Evolutionary conservation across 805 yeast genomes (phyloP).

Genomic region (Starmerella cellae): DNA sequence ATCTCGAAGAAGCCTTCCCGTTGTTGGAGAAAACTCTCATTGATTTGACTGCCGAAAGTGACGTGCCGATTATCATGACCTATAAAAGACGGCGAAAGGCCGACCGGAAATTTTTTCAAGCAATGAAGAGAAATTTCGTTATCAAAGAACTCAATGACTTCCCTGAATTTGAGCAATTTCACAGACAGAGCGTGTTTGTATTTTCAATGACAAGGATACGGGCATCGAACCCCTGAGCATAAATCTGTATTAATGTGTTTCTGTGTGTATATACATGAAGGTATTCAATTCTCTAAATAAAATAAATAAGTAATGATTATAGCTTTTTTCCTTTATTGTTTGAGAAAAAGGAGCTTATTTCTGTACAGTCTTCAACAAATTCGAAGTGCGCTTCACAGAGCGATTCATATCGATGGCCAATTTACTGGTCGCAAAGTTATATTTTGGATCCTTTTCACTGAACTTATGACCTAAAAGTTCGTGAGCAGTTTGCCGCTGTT

Average conservation of each 20-base stretch:
- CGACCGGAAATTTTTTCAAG: constrained; percentile 29
- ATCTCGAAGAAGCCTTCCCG: constrained; percentile 42
- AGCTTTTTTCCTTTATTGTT: too few species aligned
- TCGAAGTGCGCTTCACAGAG: constrained; percentile 12
- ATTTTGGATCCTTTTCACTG: constrained; percentile 11
- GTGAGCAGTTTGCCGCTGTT: constrained; percentile 73
- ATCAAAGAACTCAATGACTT: constrained; percentile 24
- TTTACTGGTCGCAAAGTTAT: constrained; percentile 15
- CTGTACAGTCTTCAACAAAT: not conserved
- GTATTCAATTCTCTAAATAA: too few species aligned
- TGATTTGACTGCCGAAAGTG: constrained; percentile 30
- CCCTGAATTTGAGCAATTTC: constrained; percentile 24
- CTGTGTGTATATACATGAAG: not conserved
- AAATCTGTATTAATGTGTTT: too few species aligned
- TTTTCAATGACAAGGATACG: constrained; percentile 27
- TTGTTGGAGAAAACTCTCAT: constrained; percentile 37
- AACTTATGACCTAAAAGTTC: constrained; percentile 19
- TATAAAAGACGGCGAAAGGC: constrained; percentile 43
- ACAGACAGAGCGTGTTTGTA: constrained; percentile 32
- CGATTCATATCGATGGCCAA: constrained; percentile 16
- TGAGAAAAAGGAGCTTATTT: not conserved
- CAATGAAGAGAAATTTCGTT: constrained; percentile 24
- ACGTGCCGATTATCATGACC: constrained; percentile 38
- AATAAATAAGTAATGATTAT: not conserved
- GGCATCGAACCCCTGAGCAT: not conserved